A percentile compares a stretch with the other conserved stretches of the same genome.
These are phyloP conservation scores for Aspergillus sparsus DNA, from an alignment of 495 filamentous ascomycete species.

Conservation along the genomic window DNA sequence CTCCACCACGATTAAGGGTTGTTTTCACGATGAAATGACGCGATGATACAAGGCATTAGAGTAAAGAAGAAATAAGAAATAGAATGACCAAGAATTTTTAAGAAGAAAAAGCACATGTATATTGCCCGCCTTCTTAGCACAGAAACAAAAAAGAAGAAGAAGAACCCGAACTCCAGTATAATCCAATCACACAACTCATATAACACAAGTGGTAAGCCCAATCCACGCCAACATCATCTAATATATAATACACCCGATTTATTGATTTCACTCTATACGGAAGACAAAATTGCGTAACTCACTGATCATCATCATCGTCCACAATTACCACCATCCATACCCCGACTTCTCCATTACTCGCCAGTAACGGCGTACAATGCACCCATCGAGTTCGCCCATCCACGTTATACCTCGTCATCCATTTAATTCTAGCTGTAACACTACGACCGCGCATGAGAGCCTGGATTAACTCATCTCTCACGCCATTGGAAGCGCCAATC, in stretches of 20 bases:
- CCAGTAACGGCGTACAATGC: constrained; percentile 61
- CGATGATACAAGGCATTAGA: constrained; percentile 3
- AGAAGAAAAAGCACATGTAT: neutral
- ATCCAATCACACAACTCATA: neutral
- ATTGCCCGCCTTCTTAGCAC: neutral
- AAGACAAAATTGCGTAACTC: constrained; percentile 10
- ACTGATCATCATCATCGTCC: constrained; percentile 40
- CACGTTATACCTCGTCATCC: constrained; percentile 47
- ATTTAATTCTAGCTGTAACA: constrained; percentile 65
- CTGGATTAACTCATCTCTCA: constrained; percentile 55
- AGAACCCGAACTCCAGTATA: neutral
- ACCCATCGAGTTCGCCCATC: constrained; percentile 58
- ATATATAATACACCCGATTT: neutral
- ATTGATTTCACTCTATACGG: constrained; percentile 11
- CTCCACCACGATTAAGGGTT: constrained; percentile 19
- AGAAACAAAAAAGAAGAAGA: neutral
- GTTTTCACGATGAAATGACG: no score
- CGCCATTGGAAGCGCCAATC: constrained; percentile 53
- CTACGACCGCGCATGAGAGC: constrained; percentile 60
- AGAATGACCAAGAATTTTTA: constrained; percentile 2
- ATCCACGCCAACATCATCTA: neutral
- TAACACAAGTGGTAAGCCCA: neutral
- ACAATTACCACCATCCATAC: constrained; percentile 67
- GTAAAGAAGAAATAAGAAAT: neutral
- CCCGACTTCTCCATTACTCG: constrained; percentile 57